Conservation (phyloP, 768 basidiomycete genomes). For the Infundibulicybe gibba region DNA sequence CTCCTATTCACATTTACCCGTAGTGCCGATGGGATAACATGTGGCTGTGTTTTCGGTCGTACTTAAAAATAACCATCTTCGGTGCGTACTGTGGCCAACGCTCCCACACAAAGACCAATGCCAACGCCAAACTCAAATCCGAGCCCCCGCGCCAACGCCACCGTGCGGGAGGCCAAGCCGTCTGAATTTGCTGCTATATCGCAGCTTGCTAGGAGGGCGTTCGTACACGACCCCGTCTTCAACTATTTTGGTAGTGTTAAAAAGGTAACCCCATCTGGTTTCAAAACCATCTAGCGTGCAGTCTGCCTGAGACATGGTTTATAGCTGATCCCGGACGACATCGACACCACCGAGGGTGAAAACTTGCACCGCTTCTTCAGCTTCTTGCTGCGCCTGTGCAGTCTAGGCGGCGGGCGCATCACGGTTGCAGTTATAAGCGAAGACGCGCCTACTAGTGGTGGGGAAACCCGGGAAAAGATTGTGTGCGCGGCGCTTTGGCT, state of each 20-base stretch:
- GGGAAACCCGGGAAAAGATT: conserved; percentile 2
- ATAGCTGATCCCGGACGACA: neutral
- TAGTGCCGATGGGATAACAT: no score
- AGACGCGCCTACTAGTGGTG: neutral
- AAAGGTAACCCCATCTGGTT: neutral
- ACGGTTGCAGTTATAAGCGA: conserved; percentile 4
- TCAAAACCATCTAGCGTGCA: neutral
- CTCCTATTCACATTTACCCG: no score
- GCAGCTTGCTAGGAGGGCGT: conserved; percentile 1
- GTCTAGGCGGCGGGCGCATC: conserved; percentile 3
- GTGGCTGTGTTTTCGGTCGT: no score
- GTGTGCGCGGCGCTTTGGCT: conserved; percentile 2
- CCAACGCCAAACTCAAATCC: neutral
- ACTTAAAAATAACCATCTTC: no score
- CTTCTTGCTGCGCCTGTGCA: conserved; percentile 1
- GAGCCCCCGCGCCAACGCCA: no score
- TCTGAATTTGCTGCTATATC: neutral
- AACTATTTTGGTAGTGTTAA: conserved; percentile 5
- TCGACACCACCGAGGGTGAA: neutral
- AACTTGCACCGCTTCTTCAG: neutral
- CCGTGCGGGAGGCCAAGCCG: neutral
- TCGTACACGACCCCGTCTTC: conserved; percentile 2
- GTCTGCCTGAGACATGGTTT: neutral
- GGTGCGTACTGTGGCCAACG: no score
- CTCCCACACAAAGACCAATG: no score